Evolutionary conservation across 805 yeast species (phyloP).

Genomic region (Schizosaccharomyces osmophilus): DNA sequence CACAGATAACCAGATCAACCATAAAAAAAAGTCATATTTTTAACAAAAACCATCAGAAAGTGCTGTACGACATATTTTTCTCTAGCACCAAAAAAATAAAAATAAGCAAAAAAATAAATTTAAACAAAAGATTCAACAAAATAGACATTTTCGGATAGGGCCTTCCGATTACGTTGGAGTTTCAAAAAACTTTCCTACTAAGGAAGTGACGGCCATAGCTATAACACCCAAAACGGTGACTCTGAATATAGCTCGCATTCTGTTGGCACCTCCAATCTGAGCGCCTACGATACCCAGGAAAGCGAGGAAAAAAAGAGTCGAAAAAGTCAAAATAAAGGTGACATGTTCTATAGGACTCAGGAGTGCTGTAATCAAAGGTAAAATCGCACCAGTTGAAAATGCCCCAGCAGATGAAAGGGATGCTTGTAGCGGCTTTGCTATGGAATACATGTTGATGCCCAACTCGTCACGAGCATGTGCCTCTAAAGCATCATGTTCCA

Average conservation of each 20-base stretch:
- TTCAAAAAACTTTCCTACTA: background rate
- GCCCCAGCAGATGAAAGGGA: background rate
- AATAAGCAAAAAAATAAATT: no score
- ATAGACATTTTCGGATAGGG: no score
- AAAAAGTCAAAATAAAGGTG: background rate
- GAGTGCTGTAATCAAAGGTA: background rate
- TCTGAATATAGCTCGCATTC: background rate
- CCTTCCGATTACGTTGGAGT: background rate
- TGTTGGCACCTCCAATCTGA: background rate
- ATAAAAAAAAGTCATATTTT: no score
- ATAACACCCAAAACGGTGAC: background rate
- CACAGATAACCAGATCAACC: no score
- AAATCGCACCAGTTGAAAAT: background rate
- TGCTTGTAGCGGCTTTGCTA: background rate
- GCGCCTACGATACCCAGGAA: background rate
- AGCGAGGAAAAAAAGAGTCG: background rate
- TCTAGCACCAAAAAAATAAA: no score
- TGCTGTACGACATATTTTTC: no score
- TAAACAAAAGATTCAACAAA: no score
- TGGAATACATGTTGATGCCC: background rate
- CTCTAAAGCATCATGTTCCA: background rate
- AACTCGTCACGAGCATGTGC: background rate
- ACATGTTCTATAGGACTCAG: background rate
- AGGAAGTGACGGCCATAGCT: background rate
- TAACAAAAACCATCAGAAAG: no score